These are phyloP conservation scores for Ceratopteris richardii DNA, from an alignment of 75 land plant genomes.

Conservation along the genomic window DNA sequence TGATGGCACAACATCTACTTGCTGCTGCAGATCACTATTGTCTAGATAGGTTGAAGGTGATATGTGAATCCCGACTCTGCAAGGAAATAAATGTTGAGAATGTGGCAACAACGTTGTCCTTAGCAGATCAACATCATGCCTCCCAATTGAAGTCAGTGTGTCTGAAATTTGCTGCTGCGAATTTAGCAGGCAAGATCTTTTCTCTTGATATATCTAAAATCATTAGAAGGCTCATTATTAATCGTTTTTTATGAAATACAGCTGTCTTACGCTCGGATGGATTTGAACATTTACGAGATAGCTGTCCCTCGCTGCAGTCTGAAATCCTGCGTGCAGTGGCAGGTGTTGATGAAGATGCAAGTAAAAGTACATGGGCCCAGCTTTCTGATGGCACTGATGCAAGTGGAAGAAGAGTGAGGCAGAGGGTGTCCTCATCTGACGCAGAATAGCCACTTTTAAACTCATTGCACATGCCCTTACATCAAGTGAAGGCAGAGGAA, in stretches of 20 bases:
- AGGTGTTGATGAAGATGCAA: slow-evolving; percentile 50
- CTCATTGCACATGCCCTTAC: too few species aligned
- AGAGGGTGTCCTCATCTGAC: slow-evolving; percentile 38
- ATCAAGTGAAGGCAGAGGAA: too few species aligned
- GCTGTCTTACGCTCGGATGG: slow-evolving; percentile 42
- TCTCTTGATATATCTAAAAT: not conserved
- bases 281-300: slow-evolving; percentile 14
- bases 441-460: not conserved
- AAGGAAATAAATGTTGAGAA: slow-evolving; percentile 69
- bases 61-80: slow-evolving; percentile 85
- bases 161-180: slow-evolving; percentile 82
- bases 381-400: slow-evolving; percentile 78
- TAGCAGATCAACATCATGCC: slow-evolving; percentile 80
- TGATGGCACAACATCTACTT: slow-evolving; percentile 65
- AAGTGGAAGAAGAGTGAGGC: slow-evolving; percentile 79
- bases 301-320: slow-evolving; percentile 56
- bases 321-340: slow-evolving; percentile 68
- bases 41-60: slow-evolving; percentile 54
- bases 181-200: slow-evolving; percentile 51
- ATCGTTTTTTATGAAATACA: slow-evolving; percentile 18
- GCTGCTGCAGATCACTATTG: slow-evolving; percentile 82
- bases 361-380: slow-evolving; percentile 85
- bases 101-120: slow-evolving; percentile 68
- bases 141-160: slow-evolving; percentile 75
- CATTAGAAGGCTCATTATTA: not conserved